Conservation (phyloP, 2,329 filamentous ascomycete genomes). For the Biscogniauxia sp. region DNA sequence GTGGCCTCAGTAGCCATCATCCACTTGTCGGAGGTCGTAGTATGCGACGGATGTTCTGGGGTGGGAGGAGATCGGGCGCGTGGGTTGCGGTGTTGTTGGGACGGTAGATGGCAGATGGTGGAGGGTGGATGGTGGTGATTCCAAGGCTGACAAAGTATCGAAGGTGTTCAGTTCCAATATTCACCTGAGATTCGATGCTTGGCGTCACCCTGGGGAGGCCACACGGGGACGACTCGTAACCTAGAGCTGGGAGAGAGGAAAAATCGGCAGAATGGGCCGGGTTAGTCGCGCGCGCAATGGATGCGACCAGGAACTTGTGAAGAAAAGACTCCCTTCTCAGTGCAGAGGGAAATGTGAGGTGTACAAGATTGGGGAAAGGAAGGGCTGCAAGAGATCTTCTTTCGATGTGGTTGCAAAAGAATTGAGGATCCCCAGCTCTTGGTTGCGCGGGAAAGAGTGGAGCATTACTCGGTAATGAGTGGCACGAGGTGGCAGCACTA, state of each 20-base stretch:
- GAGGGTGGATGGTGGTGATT: neutral
- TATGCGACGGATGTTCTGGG: neutral
- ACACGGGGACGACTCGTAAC: constrained; percentile 10
- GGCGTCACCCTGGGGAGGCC: constrained; percentile 19
- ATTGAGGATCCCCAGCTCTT: constrained; percentile 27
- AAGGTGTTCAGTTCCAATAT: constrained; percentile 19
- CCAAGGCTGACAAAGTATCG: constrained; percentile 14
- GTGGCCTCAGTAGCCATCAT: constrained; percentile 38
- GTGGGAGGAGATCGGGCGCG: constrained; percentile 6
- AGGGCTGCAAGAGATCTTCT: constrained; percentile 7
- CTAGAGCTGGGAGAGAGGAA: neutral
- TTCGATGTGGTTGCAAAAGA: constrained; percentile 28
- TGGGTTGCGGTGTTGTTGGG: neutral
- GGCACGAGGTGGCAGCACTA: constrained; percentile 2
- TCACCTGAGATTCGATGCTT: constrained; percentile 21
- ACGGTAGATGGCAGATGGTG: constrained; percentile 2
- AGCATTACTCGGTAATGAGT: constrained; percentile 11
- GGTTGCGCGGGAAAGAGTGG: constrained; percentile 26
- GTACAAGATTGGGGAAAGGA: constrained; percentile 14
- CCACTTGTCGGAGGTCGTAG: constrained; percentile 22
- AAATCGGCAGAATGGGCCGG: neutral
- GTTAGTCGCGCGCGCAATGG: constrained; percentile 16
- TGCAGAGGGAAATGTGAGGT: constrained; percentile 2
- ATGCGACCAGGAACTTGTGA: constrained; percentile 15
- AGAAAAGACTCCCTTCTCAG: constrained; percentile 1